A percentile compares a stretch with the other conserved stretches of the same genome.
phyloP scores from a whole-genome alignment of 1,139 yeast species.

The Suzukiozyma palmioleophila region DNA sequence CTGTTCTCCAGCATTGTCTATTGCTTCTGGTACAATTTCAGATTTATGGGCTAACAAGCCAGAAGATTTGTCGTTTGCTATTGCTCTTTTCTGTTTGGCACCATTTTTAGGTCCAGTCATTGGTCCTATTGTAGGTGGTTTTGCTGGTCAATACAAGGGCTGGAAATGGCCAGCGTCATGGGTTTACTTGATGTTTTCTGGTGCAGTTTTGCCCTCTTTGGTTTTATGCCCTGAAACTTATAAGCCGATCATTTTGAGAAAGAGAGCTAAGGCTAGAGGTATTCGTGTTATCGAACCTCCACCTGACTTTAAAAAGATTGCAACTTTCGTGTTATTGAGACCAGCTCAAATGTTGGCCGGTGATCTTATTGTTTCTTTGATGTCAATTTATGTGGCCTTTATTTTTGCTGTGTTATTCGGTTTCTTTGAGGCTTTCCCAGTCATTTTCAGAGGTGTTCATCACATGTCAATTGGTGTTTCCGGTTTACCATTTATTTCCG shows the following conservation, averaged over 20 bases:
- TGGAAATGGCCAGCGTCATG: conserved; percentile 77
- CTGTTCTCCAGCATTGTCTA: conserved; percentile 80
- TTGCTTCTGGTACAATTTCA: conserved; percentile 82
- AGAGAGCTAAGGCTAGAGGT: conserved; percentile 58
- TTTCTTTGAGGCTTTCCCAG: conserved; percentile 74
- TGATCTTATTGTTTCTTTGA: conserved; percentile 67
- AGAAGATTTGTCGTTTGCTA: conserved; percentile 61
- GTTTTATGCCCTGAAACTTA: conserved; percentile 65
- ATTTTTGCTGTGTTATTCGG: conserved; percentile 74
- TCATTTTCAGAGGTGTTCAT: conserved; percentile 63
- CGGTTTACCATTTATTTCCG: conserved; percentile 66
- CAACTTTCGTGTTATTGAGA: conserved; percentile 48
- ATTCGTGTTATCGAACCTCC: conserved; percentile 36
- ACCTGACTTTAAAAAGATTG: conserved; percentile 20
- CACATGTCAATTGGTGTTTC: conserved; percentile 54
- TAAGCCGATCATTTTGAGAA: conserved; percentile 53
- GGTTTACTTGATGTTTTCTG: conserved; percentile 72
- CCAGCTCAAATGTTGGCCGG: conserved; percentile 61
- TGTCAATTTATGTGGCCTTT: conserved; percentile 65
- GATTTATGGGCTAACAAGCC: conserved; percentile 60
- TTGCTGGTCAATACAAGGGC: conserved; percentile 60
- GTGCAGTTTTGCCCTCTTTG: conserved; percentile 57
- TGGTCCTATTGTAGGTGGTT: conserved; percentile 82
- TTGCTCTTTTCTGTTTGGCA: conserved; percentile 65
- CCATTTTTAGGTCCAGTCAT: conserved; percentile 79